phyloP scores from a whole-genome alignment of 805 yeast species.

The Saccharomycopsis babjevae region DNA sequence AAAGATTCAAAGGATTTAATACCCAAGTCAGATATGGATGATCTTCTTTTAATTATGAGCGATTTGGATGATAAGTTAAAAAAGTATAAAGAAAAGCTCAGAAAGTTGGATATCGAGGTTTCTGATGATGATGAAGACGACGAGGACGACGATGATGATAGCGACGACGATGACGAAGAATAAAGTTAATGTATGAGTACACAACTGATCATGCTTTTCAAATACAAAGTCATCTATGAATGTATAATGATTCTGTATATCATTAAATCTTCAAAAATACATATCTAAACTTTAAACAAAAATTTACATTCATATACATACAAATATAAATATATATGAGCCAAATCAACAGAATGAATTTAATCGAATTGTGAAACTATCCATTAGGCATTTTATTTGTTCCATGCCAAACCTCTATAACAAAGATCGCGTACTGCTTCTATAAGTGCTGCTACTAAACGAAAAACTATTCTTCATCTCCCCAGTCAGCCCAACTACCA shows the following conservation, averaged over 20 bases:
- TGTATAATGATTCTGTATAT: too few species aligned
- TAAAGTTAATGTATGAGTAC: not conserved
- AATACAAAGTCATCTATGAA: not conserved
- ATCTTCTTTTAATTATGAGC: slow-evolving; percentile 50
- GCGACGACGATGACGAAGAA: slow-evolving; percentile 36
- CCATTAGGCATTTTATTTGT: not conserved
- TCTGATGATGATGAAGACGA: slow-evolving; percentile 29
- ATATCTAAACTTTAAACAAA: too few species aligned
- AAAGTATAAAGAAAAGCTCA: slow-evolving; percentile 37
- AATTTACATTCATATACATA: too few species aligned
- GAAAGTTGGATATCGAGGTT: slow-evolving; percentile 36
- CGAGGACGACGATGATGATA: slow-evolving; percentile 48
- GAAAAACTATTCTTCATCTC: not conserved
- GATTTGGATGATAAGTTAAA: slow-evolving; percentile 50
- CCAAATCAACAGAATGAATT: too few species aligned
- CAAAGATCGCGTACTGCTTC: too few species aligned
- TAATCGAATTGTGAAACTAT: not conserved
- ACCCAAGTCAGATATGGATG: slow-evolving; percentile 47
- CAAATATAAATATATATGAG: too few species aligned
- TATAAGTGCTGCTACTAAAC: not conserved
- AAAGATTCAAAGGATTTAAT: slow-evolving; percentile 22
- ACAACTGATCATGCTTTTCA: not conserved
- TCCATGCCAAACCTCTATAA: too few species aligned
- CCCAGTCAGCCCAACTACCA: not conserved
- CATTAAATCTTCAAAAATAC: too few species aligned